These are phyloP conservation scores for Xylariales sp. DNA, from an alignment of 2,329 filamentous ascomycete species.

Conservation along the genomic window DNA sequence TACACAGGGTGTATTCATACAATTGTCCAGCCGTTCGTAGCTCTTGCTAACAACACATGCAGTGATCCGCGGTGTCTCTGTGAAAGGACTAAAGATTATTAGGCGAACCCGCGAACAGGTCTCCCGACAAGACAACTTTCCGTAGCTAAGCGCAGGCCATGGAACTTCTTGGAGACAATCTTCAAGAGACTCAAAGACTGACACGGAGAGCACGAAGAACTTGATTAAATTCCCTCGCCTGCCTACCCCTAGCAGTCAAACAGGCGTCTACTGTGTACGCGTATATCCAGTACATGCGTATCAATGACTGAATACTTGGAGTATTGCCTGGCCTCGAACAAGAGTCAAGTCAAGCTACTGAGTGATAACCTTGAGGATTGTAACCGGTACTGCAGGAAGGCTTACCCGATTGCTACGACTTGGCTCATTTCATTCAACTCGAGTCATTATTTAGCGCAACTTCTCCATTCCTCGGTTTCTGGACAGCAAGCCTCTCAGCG, in stretches of 20 bases:
- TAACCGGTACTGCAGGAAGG: background rate
- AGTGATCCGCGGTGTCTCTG: no score
- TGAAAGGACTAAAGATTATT: no score
- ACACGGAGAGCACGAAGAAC: background rate
- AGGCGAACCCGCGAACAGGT: no score
- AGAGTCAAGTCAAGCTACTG: constrained; percentile 9
- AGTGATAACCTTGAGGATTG: background rate
- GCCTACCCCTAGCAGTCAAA: background rate
- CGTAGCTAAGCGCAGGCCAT: constrained; percentile 9
- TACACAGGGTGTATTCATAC: no score
- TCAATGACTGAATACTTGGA: constrained; percentile 9
- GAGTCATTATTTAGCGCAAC: no score
- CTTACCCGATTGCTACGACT: constrained; percentile 21
- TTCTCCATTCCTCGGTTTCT: no score
- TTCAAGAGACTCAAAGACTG: background rate
- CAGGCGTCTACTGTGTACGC: background rate
- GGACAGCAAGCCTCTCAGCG: no score
- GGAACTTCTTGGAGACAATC: background rate
- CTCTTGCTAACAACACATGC: no score
- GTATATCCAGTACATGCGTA: constrained; percentile 23
- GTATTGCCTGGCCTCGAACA: constrained; percentile 17
- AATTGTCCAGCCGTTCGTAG: no score
- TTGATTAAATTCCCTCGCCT: background rate
- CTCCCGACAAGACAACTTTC: no score
- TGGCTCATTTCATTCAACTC: constrained; percentile 33